Conservation (phyloP, 2,329 filamentous ascomycete species). For the Cladosporium velox region DNA sequence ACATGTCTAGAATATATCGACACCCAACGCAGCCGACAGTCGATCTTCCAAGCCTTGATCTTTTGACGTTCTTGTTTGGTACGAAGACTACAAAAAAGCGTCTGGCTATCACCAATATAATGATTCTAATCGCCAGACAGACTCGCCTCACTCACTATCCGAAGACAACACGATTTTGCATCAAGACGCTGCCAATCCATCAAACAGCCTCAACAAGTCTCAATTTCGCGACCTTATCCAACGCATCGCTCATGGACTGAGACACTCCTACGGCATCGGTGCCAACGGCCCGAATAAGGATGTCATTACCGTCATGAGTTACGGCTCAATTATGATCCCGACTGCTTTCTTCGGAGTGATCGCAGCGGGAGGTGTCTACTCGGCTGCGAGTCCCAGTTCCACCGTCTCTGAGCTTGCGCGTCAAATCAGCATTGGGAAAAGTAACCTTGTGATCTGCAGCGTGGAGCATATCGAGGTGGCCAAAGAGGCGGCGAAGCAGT, state of each 20-base stretch:
- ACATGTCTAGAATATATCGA: constrained; percentile 27
- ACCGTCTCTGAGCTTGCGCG: constrained; percentile 55
- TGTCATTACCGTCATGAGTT: constrained; percentile 59
- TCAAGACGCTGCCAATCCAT: constrained; percentile 58
- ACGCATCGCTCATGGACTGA: constrained; percentile 58
- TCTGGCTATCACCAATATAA: constrained; percentile 11
- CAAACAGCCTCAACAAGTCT: constrained; percentile 56
- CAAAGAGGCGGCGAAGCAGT: constrained; percentile 52
- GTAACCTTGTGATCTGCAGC: constrained; percentile 50
- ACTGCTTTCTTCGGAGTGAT: constrained; percentile 59
- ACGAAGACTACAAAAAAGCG: constrained; percentile 25
- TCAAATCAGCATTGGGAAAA: constrained; percentile 47
- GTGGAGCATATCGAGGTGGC: constrained; percentile 52
- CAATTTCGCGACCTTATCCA: constrained; percentile 52
- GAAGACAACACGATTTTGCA: constrained; percentile 57
- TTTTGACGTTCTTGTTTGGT: constrained; percentile 48
- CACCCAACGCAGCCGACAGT: constrained; percentile 29
- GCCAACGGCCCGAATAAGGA: constrained; percentile 51
- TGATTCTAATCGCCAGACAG: background rate
- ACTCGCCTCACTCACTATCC: constrained; percentile 36
- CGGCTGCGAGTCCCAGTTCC: constrained; percentile 54
- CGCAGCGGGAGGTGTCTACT: constrained; percentile 62
- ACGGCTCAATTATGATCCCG: constrained; percentile 58
- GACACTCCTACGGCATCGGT: constrained; percentile 57
- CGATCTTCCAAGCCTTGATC: constrained; percentile 41